phyloP scores from a whole-genome alignment of 2,329 filamentous ascomycete genomes.

The Epichloe aotearoae region DNA sequence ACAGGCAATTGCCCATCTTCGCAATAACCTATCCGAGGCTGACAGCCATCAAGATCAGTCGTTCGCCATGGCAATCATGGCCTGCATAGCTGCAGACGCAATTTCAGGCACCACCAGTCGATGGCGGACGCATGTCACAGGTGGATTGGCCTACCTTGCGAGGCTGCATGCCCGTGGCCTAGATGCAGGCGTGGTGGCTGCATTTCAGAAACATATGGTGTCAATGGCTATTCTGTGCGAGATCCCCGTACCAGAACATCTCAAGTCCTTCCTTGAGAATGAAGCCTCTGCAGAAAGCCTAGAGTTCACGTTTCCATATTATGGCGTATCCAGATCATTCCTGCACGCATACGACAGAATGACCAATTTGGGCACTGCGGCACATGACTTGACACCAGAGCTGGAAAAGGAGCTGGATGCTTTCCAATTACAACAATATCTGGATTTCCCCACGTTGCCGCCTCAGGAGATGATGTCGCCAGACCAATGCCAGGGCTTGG shows the following conservation, averaged over 20 bases:
- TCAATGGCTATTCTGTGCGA: conserved; percentile 14
- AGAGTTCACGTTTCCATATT: conserved; percentile 13
- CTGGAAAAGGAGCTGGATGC: conserved; percentile 13
- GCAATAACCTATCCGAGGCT: conserved; percentile 9
- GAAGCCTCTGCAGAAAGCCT: conserved; percentile 2
- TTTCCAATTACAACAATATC: conserved; percentile 18
- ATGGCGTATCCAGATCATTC: conserved; percentile 10
- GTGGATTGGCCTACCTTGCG: conserved; percentile 12
- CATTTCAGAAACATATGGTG: conserved; percentile 13
- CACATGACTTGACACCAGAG: conserved; percentile 1
- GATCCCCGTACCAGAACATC: conserved; percentile 6
- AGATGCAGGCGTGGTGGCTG: conserved; percentile 5
- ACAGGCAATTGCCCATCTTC: conserved; percentile 12
- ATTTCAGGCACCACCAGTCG: conserved; percentile 12
- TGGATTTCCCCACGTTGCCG: conserved; percentile 11
- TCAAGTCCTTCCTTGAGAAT: conserved; percentile 9
- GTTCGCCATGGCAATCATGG: conserved; percentile 27
- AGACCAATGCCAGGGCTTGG: conserved; percentile 14
- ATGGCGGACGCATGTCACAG: conserved; percentile 13
- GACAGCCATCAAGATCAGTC: conserved; percentile 17
- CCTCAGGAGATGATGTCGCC: not conserved
- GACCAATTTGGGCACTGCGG: conserved; percentile 9
- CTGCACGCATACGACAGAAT: conserved; percentile 9
- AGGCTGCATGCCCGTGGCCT: conserved; percentile 7
- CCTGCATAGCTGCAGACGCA: conserved; percentile 18